These are phyloP conservation scores for Stephania yunnanensis DNA, from an alignment of 164 flowering plant species.

Conservation along the genomic window DNA sequence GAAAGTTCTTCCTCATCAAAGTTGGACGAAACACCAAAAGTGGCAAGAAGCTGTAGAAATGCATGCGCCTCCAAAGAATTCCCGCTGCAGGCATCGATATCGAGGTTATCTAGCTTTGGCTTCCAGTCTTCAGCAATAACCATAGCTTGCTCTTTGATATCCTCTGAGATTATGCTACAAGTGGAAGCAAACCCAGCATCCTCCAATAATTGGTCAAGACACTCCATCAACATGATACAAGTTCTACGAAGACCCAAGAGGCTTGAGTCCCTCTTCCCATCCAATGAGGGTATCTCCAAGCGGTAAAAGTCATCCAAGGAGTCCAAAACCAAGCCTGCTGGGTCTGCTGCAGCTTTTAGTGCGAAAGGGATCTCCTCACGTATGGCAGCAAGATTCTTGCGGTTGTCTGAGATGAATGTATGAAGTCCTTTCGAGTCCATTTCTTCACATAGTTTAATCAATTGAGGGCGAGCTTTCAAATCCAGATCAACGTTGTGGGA, in stretches of 20 bases:
- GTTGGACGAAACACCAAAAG: slow-evolving; percentile 69
- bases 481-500: slow-evolving; percentile 30
- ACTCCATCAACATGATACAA: slow-evolving; percentile 96
- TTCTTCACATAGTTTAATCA: slow-evolving; percentile 67
- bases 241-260: slow-evolving; percentile 79
- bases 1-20: slow-evolving; percentile 62
- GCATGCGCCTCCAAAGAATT: slow-evolving; percentile 98
- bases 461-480: slow-evolving; percentile 51
- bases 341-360: slow-evolving; percentile 56
- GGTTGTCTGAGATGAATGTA: slow-evolving; percentile 88
- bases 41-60: slow-evolving; percentile 79
- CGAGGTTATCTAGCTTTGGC: slow-evolving; percentile 76
- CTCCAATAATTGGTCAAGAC: slow-evolving; percentile 47
- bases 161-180: slow-evolving; percentile 45
- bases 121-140: slow-evolving; percentile 86
- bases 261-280: slow-evolving; percentile 73
- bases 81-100: slow-evolving; percentile 75
- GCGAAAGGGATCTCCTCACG: slow-evolving; percentile 86
- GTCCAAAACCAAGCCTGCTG: slow-evolving; percentile 63
- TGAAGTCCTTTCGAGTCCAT: slow-evolving; percentile 85
- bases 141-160: slow-evolving; percentile 59
- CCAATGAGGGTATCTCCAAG: slow-evolving; percentile 35
- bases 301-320: slow-evolving; percentile 73
- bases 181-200: slow-evolving; percentile 28
- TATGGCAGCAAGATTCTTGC: slow-evolving; percentile 73